Evolutionary conservation across 2,329 filamentous ascomycete species (phyloP).

Genomic region (Geoglossum cookeanum): DNA sequence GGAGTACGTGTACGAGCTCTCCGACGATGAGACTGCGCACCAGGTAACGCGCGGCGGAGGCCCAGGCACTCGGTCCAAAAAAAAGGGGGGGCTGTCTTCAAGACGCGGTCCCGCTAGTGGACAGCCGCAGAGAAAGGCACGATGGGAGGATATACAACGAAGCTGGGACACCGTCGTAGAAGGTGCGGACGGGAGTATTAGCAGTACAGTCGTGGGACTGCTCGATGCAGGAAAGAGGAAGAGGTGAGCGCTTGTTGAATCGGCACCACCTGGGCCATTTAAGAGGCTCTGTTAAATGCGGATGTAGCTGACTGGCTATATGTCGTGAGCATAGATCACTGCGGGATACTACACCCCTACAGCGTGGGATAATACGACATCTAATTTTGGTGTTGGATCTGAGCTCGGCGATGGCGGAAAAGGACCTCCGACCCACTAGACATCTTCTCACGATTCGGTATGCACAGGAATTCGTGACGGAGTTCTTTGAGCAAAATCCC

Average conservation of each 20-base stretch:
- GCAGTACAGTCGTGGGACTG: constrained; percentile 48
- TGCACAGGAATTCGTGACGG: constrained; percentile 70
- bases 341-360: constrained; percentile 84
- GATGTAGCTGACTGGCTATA: constrained; percentile 8
- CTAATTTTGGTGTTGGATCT: constrained; percentile 80
- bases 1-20: constrained; percentile 45
- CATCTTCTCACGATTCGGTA: constrained; percentile 69
- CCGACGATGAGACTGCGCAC: constrained; percentile 43
- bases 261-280: not conserved
- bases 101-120: not conserved
- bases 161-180: constrained; percentile 56
- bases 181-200: constrained; percentile 60
- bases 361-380: constrained; percentile 95
- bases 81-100: constrained; percentile 13
- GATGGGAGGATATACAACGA: constrained; percentile 45
- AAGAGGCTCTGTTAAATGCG: not conserved
- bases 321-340: constrained; percentile 39
- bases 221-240: constrained; percentile 70
- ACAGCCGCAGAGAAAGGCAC: constrained; percentile 29
- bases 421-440: constrained; percentile 77
- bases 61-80: constrained; percentile 16
- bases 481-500: constrained; percentile 97
- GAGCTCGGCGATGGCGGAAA: constrained; percentile 84
- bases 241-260: constrained; percentile 25
- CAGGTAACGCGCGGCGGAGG: constrained; percentile 23